Evolutionary conservation across 202 grass and related monocot genomes (phyloP).

Genomic region (Elaeis oleifera): DNA sequence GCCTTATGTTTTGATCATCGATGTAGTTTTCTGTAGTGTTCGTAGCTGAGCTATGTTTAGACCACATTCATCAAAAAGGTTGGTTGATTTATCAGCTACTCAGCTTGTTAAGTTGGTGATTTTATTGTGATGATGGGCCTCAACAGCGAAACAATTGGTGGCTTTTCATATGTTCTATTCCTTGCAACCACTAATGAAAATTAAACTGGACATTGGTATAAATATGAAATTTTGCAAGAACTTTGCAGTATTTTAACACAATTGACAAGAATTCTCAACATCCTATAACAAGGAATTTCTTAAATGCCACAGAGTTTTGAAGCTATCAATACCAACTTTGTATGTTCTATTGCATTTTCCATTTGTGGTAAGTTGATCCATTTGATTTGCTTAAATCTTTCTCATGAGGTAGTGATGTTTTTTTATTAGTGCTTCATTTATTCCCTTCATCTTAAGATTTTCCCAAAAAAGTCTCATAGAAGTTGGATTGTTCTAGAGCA

Average conservation of each 20-base stretch:
- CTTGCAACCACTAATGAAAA: background rate
- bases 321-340: conserved; percentile 84
- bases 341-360: conserved; percentile 99
- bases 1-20: conserved; percentile 1
- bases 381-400: background rate
- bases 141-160: conserved; percentile 78
- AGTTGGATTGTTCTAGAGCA: no score
- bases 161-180: background rate
- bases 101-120: conserved; percentile 69
- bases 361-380: conserved; percentile 66
- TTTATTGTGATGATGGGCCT: conserved; percentile 93
- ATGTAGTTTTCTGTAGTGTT: background rate
- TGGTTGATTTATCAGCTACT: conserved; percentile 40
- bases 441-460: no score
- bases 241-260: conserved; percentile 84
- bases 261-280: conserved; percentile 95
- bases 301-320: conserved; percentile 92
- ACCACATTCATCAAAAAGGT: conserved; percentile 61
- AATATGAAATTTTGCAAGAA: background rate
- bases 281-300: conserved; percentile 70
- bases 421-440: background rate
- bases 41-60: conserved; percentile 67
- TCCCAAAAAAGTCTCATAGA: no score
- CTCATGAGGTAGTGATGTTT: background rate
- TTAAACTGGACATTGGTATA: no score